Percentiles rank a stretch among this genome's conserved stretches.
Evolutionary conservation across 257 asterid genomes (phyloP).

Genomic region (Solanum virginianum): DNA sequence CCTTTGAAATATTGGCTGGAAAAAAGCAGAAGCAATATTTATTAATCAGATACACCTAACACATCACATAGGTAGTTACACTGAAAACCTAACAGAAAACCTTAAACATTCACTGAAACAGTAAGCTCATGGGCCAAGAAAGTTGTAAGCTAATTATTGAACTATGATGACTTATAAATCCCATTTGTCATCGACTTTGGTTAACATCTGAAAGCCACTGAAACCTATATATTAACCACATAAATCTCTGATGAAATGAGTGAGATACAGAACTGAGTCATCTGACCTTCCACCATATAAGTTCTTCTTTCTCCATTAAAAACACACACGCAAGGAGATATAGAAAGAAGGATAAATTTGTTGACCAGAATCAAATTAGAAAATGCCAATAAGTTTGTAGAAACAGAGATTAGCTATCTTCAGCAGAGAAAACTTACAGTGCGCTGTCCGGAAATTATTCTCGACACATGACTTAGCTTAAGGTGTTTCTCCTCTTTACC

Average conservation of each 20-base stretch:
- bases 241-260: neutral
- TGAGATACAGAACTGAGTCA: neutral
- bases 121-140: too few species aligned
- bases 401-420: neutral
- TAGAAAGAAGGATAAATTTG: neutral
- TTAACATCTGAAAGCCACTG: neutral
- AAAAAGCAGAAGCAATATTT: constrained; percentile 10
- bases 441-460: constrained; percentile 96
- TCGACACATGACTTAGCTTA: constrained; percentile 71
- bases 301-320: neutral
- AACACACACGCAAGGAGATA: neutral
- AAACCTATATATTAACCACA: neutral
- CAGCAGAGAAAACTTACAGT: constrained; percentile 50
- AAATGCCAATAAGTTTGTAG: neutral
- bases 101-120: too few species aligned
- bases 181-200: neutral
- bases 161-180: neutral
- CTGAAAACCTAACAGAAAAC: too few species aligned
- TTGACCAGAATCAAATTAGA: neutral
- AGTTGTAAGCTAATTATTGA: too few species aligned
- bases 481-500: constrained; percentile 95
- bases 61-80: neutral
- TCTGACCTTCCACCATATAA: neutral
- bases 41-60: neutral
- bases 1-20: constrained; percentile 87